Percentiles rank a stretch among this genome's conserved stretches.
Conservation (phyloP, 352 stramenopile genomes). For the Phytophthora macrochlamydospora region DNA sequence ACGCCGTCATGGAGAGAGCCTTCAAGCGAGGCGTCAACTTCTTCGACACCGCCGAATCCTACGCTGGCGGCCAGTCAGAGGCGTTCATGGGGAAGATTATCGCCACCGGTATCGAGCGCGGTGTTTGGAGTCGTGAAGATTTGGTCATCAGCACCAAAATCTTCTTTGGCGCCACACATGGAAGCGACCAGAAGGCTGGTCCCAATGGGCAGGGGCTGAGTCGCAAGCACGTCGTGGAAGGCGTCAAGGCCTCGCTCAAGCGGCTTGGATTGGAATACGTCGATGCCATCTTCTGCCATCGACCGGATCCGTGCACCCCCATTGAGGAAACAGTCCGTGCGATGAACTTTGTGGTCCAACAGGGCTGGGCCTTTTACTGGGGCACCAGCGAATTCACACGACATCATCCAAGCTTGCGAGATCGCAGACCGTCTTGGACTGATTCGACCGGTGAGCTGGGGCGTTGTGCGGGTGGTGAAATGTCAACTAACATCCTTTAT, state of each 20-base stretch:
- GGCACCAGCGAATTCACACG: slow-evolving; percentile 60
- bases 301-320: slow-evolving; percentile 32
- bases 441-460: slow-evolving; percentile 31
- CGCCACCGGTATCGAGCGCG: slow-evolving; percentile 45
- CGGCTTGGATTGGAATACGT: slow-evolving; percentile 54
- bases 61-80: slow-evolving; percentile 48
- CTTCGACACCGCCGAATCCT: slow-evolving; percentile 66
- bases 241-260: slow-evolving; percentile 42
- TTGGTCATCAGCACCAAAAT: slow-evolving; percentile 74
- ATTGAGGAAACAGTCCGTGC: no score
- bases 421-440: slow-evolving; percentile 49
- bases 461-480: not conserved
- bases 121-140: slow-evolving; percentile 52
- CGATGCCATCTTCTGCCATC: slow-evolving; percentile 60
- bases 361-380: no score
- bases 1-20: slow-evolving; percentile 52
- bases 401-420: slow-evolving; percentile 67
- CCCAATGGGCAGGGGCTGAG: slow-evolving; percentile 41
- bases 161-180: slow-evolving; percentile 43
- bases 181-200: slow-evolving; percentile 12
- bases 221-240: slow-evolving; percentile 47
- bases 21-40: slow-evolving; percentile 71
- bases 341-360: no score
- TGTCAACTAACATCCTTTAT: slow-evolving; percentile 7
- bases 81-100: slow-evolving; percentile 60